These are phyloP conservation scores for Neonothopanus nambi DNA, from an alignment of 1,284 basidiomycete genomes.

Conservation along the genomic window DNA sequence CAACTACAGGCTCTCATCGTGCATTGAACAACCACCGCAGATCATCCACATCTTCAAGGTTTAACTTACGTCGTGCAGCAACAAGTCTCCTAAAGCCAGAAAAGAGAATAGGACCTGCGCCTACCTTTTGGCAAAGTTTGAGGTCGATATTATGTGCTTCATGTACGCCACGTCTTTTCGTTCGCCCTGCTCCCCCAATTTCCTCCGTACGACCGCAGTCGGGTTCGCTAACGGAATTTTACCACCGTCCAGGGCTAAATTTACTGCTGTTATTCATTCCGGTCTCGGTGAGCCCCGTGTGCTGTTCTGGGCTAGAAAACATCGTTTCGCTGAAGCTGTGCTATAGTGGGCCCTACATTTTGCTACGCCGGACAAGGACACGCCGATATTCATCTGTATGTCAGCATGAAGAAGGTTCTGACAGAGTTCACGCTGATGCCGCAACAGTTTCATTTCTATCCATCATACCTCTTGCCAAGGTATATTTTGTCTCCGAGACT, in stretches of 20 bases:
- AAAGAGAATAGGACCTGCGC: slow-evolving; percentile 41
- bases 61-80: no score
- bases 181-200: no score
- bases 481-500: slow-evolving; percentile 23
- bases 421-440: background rate
- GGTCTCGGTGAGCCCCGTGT: slow-evolving; percentile 52
- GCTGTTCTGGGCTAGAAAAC: background rate
- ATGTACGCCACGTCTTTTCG: slow-evolving; percentile 38
- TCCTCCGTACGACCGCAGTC: no score
- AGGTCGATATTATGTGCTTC: slow-evolving; percentile 51
- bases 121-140: slow-evolving; percentile 42
- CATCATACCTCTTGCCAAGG: slow-evolving; percentile 77
- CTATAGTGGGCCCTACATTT: slow-evolving; percentile 75
- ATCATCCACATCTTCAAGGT: no score
- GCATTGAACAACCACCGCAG: no score
- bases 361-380: slow-evolving; percentile 48
- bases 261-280: slow-evolving; percentile 53
- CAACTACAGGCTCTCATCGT: no score
- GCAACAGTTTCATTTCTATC: slow-evolving; percentile 68
- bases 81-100: slow-evolving; percentile 29
- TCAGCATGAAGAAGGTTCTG: slow-evolving; percentile 17
- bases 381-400: slow-evolving; percentile 73
- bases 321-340: slow-evolving; percentile 6
- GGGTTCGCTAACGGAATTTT: no score
- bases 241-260: slow-evolving; percentile 54